Conservation (phyloP, 352 stramenopile species). For the Phytophthora kernoviae region DNA sequence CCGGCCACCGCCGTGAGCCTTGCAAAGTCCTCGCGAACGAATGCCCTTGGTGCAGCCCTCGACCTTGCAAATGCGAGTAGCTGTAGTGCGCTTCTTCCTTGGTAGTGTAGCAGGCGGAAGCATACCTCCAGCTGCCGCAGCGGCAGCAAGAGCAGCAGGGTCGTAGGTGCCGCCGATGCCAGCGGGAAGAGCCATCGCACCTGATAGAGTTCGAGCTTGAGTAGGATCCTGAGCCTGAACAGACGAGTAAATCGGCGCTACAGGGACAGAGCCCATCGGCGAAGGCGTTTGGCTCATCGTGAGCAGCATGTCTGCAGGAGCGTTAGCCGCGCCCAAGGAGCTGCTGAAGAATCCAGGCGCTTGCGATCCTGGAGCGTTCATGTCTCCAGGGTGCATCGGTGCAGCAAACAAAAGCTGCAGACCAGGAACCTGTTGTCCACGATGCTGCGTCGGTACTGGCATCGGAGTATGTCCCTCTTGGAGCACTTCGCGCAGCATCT, state of each 20-base stretch:
- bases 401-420: conserved; percentile 46
- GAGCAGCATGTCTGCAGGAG: conserved; percentile 28
- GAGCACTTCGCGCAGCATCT: conserved; percentile 49
- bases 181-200: conserved; percentile 17
- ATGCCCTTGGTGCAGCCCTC: conserved; percentile 80
- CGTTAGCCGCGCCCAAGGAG: conserved; percentile 21
- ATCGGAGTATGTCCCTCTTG: conserved; percentile 32
- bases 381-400: conserved; percentile 32
- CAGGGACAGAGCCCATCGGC: conserved; percentile 7
- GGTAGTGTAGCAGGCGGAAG: conserved; percentile 10
- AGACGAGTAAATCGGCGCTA: conserved; percentile 19
- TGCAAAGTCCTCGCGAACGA: conserved; percentile 80
- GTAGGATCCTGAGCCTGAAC: conserved; percentile 9
- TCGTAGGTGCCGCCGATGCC: conserved; percentile 6
- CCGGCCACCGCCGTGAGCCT: conserved; percentile 82
- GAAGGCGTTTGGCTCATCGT: conserved; percentile 28
- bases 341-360: conserved; percentile 25
- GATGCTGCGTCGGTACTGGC: conserved; percentile 14
- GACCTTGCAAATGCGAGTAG: conserved; percentile 72
- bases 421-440: conserved; percentile 31
- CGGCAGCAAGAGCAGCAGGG: conserved; percentile 2
- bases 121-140: conserved; percentile 5
- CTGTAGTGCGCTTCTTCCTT: conserved; percentile 65
- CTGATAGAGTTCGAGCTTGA: conserved; percentile 1
- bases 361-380: conserved; percentile 8